phyloP scores from a whole-genome alignment of 768 basidiomycete species.

The Suillus plorans region DNA sequence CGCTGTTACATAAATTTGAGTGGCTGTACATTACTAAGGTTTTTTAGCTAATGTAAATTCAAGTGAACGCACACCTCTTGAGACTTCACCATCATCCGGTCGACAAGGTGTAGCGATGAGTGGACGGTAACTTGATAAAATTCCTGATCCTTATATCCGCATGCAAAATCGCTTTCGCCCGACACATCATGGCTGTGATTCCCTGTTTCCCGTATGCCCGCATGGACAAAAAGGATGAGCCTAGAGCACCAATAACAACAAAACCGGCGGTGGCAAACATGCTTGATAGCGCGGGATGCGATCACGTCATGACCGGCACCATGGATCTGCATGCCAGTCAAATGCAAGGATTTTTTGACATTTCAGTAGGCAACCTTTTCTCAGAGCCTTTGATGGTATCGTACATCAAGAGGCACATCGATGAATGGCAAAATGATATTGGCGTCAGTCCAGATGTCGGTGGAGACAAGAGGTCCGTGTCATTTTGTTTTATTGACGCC shows the following conservation, averaged over 20 bases:
- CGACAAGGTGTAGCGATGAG: constrained; percentile 68
- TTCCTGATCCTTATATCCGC: constrained; percentile 98
- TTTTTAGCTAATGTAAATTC: too few species aligned
- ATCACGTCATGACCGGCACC: constrained; percentile 86
- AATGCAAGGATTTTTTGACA: constrained; percentile 99
- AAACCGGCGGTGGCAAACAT: constrained; percentile 99
- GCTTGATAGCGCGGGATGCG: constrained; percentile 94
- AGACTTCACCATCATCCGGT: constrained; percentile 57
- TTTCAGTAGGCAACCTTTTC: constrained; percentile 96
- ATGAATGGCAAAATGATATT: constrained; percentile 83
- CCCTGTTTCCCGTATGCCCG: constrained; percentile 97
- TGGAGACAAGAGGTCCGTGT: constrained; percentile 90
- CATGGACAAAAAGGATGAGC: constrained; percentile 98
- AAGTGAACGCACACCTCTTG: too few species aligned
- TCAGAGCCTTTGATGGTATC: constrained; percentile 94
- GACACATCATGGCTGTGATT: constrained; percentile 95
- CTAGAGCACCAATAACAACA: constrained; percentile 93
- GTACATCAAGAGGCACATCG: constrained; percentile 86
- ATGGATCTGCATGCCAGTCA: constrained; percentile 98
- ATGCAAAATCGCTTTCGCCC: constrained; percentile 93
- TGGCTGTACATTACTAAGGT: too few species aligned
- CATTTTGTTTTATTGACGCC: neutral
- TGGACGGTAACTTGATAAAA: constrained; percentile 98
- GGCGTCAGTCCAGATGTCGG: constrained; percentile 98
- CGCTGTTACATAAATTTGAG: too few species aligned